Evolutionary conservation across 2,329 filamentous ascomycete genomes (phyloP).

Genomic region (Pestalotiopsis sp.): DNA sequence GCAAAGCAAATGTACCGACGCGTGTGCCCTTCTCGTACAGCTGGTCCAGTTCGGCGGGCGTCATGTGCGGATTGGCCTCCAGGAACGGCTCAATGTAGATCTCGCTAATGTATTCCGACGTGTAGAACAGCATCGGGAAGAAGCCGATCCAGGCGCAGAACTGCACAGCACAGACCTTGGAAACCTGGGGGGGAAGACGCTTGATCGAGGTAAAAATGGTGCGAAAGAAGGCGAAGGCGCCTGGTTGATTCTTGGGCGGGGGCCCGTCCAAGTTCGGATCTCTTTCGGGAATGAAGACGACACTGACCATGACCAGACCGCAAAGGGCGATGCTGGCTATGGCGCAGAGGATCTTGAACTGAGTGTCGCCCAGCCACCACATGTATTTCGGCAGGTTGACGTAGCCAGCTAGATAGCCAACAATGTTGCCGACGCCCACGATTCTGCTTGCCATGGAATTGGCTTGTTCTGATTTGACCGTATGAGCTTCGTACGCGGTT

Average conservation of each 20-base stretch:
- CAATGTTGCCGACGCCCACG: slow-evolving; percentile 84
- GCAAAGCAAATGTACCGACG: slow-evolving; percentile 83
- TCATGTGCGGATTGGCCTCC: slow-evolving; percentile 74
- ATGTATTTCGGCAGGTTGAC: slow-evolving; percentile 72
- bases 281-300: slow-evolving; percentile 69
- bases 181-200: slow-evolving; percentile 78
- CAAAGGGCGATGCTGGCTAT: slow-evolving; percentile 76
- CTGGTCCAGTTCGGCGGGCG: slow-evolving; percentile 70
- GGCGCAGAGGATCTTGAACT: slow-evolving; percentile 90
- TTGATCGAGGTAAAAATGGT: slow-evolving; percentile 75
- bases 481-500: slow-evolving; percentile 15
- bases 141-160: slow-evolving; percentile 92
- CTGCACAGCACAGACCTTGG: slow-evolving; percentile 78
- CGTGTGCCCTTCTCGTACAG: slow-evolving; percentile 85
- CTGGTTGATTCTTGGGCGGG: slow-evolving; percentile 58
- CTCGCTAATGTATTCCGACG: slow-evolving; percentile 89
- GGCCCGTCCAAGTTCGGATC: slow-evolving; percentile 75
- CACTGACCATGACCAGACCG: slow-evolving; percentile 70
- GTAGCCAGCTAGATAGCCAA: slow-evolving; percentile 87
- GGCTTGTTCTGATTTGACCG: slow-evolving; percentile 61
- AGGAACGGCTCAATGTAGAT: slow-evolving; percentile 87
- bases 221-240: slow-evolving; percentile 76
- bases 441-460: slow-evolving; percentile 93
- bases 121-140: slow-evolving; percentile 95
- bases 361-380: slow-evolving; percentile 80